Percentiles rank a stretch among this genome's conserved stretches.
Evolutionary conservation across 2,329 filamentous ascomycete species (phyloP).

Genomic region (Celoporthe dispersa): DNA sequence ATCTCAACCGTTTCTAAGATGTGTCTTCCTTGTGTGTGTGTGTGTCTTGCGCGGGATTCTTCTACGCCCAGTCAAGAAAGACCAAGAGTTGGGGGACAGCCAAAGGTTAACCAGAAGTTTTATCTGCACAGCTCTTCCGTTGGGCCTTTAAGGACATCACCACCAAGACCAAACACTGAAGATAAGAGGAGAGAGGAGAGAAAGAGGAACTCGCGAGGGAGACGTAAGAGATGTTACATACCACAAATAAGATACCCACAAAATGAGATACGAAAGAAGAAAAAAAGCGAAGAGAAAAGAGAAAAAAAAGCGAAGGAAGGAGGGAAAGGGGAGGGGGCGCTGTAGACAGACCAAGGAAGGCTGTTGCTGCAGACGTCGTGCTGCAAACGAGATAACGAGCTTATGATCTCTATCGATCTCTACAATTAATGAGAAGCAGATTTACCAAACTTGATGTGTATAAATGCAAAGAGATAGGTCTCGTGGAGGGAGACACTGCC

Average conservation of each 20-base stretch:
- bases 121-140: conserved; percentile 14
- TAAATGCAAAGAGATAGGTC: neutral
- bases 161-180: neutral
- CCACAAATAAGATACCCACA: neutral
- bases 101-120: conserved; percentile 11
- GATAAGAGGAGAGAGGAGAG: neutral
- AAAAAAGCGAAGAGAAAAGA: neutral
- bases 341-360: neutral
- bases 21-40: neutral
- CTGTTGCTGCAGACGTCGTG: neutral
- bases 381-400: conserved; percentile 11
- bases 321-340: neutral
- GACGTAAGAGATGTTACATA: no score
- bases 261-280: conserved; percentile 2
- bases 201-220: neutral
- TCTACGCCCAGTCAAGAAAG: no score
- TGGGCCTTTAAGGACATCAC: conserved; percentile 16
- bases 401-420: conserved; percentile 9
- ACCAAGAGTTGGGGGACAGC: neutral
- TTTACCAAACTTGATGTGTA: neutral
- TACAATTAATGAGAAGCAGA: conserved; percentile 12
- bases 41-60: neutral
- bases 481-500: neutral
- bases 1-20: conserved; percentile 53
- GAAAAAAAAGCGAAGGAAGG: neutral